These are phyloP conservation scores for Gossypium stocksii DNA, from an alignment of 345 rosid species.

Conservation along the genomic window DNA sequence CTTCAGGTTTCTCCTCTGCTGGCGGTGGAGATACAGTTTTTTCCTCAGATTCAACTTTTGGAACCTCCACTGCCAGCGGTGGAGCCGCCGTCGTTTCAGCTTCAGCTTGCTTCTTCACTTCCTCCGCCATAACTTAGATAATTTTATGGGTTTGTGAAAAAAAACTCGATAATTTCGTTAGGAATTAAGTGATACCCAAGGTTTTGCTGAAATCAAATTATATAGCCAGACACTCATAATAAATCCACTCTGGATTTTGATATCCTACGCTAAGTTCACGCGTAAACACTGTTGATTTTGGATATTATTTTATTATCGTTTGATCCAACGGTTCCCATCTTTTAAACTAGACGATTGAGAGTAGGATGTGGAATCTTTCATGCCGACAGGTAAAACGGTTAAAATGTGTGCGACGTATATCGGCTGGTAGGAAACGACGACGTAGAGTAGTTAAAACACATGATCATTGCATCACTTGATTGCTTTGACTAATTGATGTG, in stretches of 20 bases:
- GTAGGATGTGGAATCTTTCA: constrained; percentile 8
- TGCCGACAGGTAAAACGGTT: constrained; percentile 49
- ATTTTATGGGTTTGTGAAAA: not conserved
- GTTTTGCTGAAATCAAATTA: constrained; percentile 4
- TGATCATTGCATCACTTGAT: not conserved
- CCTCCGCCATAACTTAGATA: constrained; percentile 50
- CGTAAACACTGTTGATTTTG: constrained; percentile 21
- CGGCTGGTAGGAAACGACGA: constrained; percentile 20
- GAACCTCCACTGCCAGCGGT: constrained; percentile 20
- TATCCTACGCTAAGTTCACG: constrained; percentile 2
- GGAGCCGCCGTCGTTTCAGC: constrained; percentile 26
- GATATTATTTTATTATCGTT: not conserved
- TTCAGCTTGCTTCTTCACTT: constrained; percentile 34
- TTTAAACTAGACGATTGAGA: not conserved
- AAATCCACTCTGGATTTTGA: constrained; percentile 2
- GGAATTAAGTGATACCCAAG: not conserved
- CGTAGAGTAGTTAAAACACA: constrained; percentile 8
- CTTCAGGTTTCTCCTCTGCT: constrained; percentile 31
- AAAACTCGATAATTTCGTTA: not conserved
- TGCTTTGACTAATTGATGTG: not conserved
- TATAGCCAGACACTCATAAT: not conserved
- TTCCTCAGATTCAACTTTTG: constrained; percentile 29
- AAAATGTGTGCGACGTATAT: constrained; percentile 20
- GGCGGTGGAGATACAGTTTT: constrained; percentile 28
- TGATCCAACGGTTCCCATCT: constrained; percentile 34